phyloP scores from a whole-genome alignment of 2,329 filamentous ascomycete genomes.

The Pezicula neosporulosa region DNA sequence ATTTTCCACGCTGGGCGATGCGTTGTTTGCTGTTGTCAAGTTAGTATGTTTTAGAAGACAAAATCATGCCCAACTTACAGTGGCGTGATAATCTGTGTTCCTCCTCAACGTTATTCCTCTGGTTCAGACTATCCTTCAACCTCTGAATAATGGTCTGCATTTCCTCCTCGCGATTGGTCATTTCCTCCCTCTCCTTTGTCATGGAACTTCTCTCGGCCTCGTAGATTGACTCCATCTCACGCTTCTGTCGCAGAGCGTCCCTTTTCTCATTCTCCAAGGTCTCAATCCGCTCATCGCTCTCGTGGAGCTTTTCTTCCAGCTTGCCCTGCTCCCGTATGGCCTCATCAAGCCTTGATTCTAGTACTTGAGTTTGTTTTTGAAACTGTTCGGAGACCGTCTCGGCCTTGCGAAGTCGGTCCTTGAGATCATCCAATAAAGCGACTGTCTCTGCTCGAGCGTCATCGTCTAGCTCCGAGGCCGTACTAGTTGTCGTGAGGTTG shows the following conservation, averaged over 20 bases:
- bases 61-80: conserved; percentile 37
- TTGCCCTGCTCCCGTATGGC: conserved; percentile 77
- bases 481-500: conserved; percentile 24
- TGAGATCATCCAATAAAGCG: conserved; percentile 78
- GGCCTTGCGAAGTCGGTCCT: conserved; percentile 76
- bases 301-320: conserved; percentile 84
- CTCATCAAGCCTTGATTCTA: conserved; percentile 85
- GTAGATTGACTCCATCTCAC: conserved; percentile 90
- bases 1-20: conserved; percentile 66
- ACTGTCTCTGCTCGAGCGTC: conserved; percentile 77
- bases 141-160: conserved; percentile 87
- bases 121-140: conserved; percentile 83
- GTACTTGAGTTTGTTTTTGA: conserved; percentile 78
- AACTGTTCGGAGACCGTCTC: conserved; percentile 75
- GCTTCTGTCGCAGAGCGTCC: conserved; percentile 76
- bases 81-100: conserved; percentile 57
- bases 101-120: conserved; percentile 55
- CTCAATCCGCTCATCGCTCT: conserved; percentile 81
- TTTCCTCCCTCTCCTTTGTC: conserved; percentile 89
- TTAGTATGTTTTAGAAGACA: conserved; percentile 10
- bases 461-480: conserved; percentile 53
- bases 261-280: conserved; percentile 79
- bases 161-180: conserved; percentile 80
- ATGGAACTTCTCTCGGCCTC: conserved; percentile 85
- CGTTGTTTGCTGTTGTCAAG: conserved; percentile 36